These are phyloP conservation scores for Aegilops longissima DNA, from an alignment of 176 grass and related monocot species.

Conservation along the genomic window DNA sequence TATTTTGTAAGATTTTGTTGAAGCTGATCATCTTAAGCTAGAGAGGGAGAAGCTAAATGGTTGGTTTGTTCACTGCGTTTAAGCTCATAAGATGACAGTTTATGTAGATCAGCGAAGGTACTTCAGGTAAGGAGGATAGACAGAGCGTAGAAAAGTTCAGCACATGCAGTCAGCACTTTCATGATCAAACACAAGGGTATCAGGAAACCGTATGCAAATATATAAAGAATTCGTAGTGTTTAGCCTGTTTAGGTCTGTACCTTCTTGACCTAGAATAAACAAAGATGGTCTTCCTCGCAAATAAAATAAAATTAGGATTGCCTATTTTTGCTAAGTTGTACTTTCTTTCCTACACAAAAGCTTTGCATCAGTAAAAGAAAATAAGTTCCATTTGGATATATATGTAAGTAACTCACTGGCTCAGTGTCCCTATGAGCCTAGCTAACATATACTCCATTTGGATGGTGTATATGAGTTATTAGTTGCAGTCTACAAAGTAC, in stretches of 20 bases:
- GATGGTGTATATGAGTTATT: not conserved
- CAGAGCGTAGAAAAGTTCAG: not conserved
- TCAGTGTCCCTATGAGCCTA: not conserved
- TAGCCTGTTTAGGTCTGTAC: not conserved
- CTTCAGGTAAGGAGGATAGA: conserved; percentile 16
- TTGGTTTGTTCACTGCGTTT: not conserved
- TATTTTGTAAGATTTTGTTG: not conserved
- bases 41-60: not conserved
- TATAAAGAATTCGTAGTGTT: not conserved
- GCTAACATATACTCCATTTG: not conserved
- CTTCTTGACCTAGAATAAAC: not conserved
- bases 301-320: not conserved
- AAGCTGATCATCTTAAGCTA: not conserved
- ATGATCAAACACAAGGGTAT: not conserved
- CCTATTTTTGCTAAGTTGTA: not conserved
- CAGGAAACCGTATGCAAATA: not conserved
- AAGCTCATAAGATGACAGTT: conserved; percentile 17
- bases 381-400: not conserved
- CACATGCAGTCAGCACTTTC: not conserved
- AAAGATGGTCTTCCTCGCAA: not conserved
- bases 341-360: not conserved
- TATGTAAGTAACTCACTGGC: not conserved
- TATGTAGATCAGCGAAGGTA: not conserved
- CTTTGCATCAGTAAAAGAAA: not conserved
- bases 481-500: not conserved